Percentiles rank a stretch among this genome's conserved stretches.
Conservation (phyloP, 1,139 yeast species). For the Hyphopichia wangnamkhiaoensis region DNA sequence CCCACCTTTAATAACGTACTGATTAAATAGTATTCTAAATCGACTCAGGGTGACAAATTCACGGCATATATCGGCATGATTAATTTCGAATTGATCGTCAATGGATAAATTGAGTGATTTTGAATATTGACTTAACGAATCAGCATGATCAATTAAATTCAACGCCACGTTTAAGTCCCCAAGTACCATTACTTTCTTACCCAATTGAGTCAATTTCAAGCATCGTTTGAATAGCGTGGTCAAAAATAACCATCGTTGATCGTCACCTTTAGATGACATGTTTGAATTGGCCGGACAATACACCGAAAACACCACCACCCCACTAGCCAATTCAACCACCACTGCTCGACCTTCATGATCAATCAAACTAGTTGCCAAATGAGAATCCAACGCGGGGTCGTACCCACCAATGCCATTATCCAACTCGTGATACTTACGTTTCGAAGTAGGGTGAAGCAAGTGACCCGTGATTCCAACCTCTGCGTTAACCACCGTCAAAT, state of each 20-base stretch:
- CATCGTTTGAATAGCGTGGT: conserved; percentile 61
- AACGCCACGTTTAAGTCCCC: conserved; percentile 88
- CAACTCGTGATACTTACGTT: conserved; percentile 21
- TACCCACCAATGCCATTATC: conserved; percentile 71
- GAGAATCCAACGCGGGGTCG: conserved; percentile 30
- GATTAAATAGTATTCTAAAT: conserved; percentile 42
- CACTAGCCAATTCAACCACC: conserved; percentile 66
- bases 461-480: conserved; percentile 92
- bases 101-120: neutral
- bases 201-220: conserved; percentile 47
- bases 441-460: conserved; percentile 20
- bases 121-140: conserved; percentile 48
- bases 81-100: conserved; percentile 1
- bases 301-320: conserved; percentile 67
- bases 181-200: conserved; percentile 71
- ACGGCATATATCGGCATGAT: neutral
- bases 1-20: conserved; percentile 20
- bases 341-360: conserved; percentile 88
- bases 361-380: conserved; percentile 38
- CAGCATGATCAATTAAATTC: conserved; percentile 83
- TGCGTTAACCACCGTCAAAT: conserved; percentile 61
- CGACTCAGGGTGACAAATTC: neutral
- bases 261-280: conserved; percentile 69
- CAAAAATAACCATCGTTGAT: conserved; percentile 59
- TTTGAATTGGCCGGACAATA: conserved; percentile 93